Conservation (phyloP, 352 stramenopile species). For the Phytophthora lateralis region DNA sequence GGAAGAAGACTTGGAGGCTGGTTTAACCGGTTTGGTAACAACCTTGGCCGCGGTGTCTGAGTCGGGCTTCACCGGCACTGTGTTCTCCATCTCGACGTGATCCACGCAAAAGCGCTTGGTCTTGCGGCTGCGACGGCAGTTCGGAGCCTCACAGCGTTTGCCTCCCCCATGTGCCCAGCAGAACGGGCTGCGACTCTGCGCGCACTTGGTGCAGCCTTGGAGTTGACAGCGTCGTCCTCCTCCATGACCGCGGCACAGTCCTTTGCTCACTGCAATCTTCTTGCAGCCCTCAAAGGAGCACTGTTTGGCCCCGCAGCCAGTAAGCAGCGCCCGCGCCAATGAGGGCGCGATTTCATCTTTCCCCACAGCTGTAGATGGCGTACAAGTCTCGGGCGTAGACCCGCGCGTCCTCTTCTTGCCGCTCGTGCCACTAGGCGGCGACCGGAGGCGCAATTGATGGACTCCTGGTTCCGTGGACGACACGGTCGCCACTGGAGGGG, state of each 20-base stretch:
- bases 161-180: conserved; percentile 79
- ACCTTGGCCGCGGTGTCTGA: conserved; percentile 10
- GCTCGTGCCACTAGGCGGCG: conserved; percentile 19
- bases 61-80: conserved; percentile 32
- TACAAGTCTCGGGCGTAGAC: conserved; percentile 2
- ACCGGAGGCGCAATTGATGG: conserved; percentile 25
- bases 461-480: background rate
- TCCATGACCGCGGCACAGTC: conserved; percentile 72
- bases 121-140: conserved; percentile 74
- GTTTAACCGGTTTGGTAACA: conserved; percentile 1
- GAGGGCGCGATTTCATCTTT: conserved; percentile 47
- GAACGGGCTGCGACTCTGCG: conserved; percentile 75
- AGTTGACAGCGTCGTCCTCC: conserved; percentile 72
- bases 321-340: conserved; percentile 44
- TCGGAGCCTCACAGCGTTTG: conserved; percentile 69
- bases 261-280: conserved; percentile 80
- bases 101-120: conserved; percentile 81
- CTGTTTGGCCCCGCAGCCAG: conserved; percentile 64
- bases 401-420: conserved; percentile 54
- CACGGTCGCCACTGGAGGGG: background rate
- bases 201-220: conserved; percentile 67
- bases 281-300: conserved; percentile 71
- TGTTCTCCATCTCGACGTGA: conserved; percentile 71
- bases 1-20: conserved; percentile 7
- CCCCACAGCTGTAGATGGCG: conserved; percentile 16